Base-by-base conservation (phyloP, 164 flowering plant species). In the Buxus sempervirens region DNA sequence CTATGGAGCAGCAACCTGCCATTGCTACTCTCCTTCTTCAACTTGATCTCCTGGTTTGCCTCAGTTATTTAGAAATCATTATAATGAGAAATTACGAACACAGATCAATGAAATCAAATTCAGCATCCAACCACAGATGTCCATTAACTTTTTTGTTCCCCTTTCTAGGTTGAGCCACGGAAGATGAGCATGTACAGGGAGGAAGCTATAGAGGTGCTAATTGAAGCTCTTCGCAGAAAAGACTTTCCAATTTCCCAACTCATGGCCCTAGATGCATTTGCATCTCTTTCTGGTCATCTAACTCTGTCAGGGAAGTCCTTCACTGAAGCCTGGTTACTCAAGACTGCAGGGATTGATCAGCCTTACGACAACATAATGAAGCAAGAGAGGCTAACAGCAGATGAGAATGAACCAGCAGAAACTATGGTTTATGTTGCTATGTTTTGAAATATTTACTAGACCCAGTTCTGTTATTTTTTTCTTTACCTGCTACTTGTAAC, bases 171-270 rank as follows among this genome's bases (percentile, higher is more conserved):
- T 78, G 88, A 87, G 68, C 96, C 96, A 57, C 75, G 82, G 62
- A 88, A 90, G 76, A 90, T 88, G 93, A 88, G 93, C 77, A 86
- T 88, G 48, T 88, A 86, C 77, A 82, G 96, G 60, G 96, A 90
- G 77, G 93, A 88, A 76, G 84, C 96, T 63, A 69, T 86, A 59
- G 93, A 88, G 56, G 73, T 85, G 62, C 65, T 88, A 54, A 76
- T 85, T 63, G 93, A 88, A 84, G 83, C 84, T 68, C 82, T 88
- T 65, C 76, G 71, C 24, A 82, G 77, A 60, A 83, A 84, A 65
- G 88, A 85, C 53, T 85, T 86, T 68, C 85, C 88, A 18, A 68
- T 78, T 51, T 76, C 74, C 69, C 96, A 88, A 66, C 32, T 77
- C 69, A 75, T 72, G 78, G 91, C 90, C 63, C 67, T 88, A 36